phyloP scores from a whole-genome alignment of 1,284 basidiomycete genomes.

The Ceratobasidium sp. region DNA sequence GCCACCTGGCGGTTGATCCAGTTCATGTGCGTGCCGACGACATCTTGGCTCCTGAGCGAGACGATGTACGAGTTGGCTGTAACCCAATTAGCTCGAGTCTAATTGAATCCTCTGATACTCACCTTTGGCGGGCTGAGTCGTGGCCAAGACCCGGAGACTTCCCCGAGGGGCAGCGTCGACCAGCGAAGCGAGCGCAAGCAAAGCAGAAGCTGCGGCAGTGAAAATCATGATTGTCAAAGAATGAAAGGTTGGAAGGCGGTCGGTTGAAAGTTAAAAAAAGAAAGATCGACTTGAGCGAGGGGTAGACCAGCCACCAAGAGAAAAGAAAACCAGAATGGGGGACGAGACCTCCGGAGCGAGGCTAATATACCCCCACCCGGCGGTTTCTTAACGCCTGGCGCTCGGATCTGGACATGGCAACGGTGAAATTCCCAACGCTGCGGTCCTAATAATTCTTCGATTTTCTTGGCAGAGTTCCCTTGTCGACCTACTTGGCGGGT shows the following conservation, averaged over 20 bases:
- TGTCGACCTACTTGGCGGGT: constrained; percentile 32
- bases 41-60: constrained; percentile 21
- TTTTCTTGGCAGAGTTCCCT: constrained; percentile 26
- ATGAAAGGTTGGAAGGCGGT: background rate
- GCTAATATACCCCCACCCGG: background rate
- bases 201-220: constrained; percentile 14
- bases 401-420: background rate
- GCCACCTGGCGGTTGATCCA: constrained; percentile 35
- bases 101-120: background rate
- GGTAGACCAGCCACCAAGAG: constrained; percentile 32
- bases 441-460: background rate
- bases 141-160: background rate
- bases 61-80: constrained; percentile 35
- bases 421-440: constrained; percentile 13
- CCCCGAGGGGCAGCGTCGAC: constrained; percentile 28
- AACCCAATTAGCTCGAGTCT: background rate
- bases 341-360: background rate
- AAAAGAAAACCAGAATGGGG: background rate
- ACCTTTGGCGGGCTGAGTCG: background rate
- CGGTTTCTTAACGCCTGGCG: background rate
- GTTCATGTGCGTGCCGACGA: constrained; percentile 21
- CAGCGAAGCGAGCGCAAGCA: constrained; percentile 25
- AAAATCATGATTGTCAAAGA: background rate
- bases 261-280: constrained; percentile 20
- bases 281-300: constrained; percentile 11